A percentile compares a stretch with the other conserved stretches of the same genome.
These are phyloP conservation scores for Lizonia empirigonia DNA, from an alignment of 2,329 filamentous ascomycete species.

Conservation along the genomic window DNA sequence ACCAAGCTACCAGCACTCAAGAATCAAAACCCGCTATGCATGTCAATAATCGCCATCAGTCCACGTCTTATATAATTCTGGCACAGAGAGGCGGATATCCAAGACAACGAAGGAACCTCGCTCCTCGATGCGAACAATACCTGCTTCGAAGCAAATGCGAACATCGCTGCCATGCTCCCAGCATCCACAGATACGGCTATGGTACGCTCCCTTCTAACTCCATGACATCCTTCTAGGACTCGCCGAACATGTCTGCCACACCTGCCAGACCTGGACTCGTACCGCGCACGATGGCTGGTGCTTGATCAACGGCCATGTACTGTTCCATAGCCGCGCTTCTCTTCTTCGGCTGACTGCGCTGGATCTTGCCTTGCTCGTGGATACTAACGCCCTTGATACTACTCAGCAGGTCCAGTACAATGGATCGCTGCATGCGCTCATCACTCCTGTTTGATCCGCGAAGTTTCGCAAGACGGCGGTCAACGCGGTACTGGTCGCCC, in stretches of 20 bases:
- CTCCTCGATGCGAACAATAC: neutral
- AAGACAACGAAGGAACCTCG: neutral
- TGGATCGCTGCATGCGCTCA: conserved; percentile 75
- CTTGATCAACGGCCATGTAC: conserved; percentile 52
- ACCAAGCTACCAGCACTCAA: neutral
- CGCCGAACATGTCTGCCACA: conserved; percentile 54
- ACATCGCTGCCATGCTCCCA: neutral
- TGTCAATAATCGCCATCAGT: neutral
- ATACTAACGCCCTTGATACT: conserved; percentile 89
- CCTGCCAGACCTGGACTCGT: conserved; percentile 51
- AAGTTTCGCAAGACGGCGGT: conserved; percentile 54
- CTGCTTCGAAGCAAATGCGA: neutral
- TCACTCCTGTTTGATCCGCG: conserved; percentile 57
- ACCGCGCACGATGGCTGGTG: conserved; percentile 45
- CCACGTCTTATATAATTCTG: no score
- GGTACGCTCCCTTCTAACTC: neutral
- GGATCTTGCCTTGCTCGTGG: conserved; percentile 87
- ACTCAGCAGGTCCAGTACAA: conserved; percentile 84
- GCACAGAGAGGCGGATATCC: neutral
- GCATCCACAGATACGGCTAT: neutral
- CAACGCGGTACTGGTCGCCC: conserved; percentile 65
- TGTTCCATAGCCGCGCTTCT: conserved; percentile 45
- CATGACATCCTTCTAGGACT: conserved; percentile 1
- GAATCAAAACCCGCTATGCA: conserved; percentile 9
- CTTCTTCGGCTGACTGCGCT: conserved; percentile 44